phyloP scores from a whole-genome alignment of 2,329 filamentous ascomycete genomes.

The Cladophialophora exuberans region DNA sequence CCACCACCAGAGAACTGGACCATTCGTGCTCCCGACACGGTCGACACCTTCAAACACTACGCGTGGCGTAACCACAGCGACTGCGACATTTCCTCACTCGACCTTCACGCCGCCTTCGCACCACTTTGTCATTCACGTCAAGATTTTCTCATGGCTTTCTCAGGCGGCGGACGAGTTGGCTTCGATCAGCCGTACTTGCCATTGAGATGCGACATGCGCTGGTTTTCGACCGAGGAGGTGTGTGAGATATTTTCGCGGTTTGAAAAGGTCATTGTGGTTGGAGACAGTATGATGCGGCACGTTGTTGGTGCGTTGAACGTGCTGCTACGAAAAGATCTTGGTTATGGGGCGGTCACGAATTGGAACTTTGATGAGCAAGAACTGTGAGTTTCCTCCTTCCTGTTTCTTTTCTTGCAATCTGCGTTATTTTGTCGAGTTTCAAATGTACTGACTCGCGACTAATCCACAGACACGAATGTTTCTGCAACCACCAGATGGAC shows the following conservation, averaged over 20 bases:
- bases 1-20: slow-evolving; percentile 35
- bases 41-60: slow-evolving; percentile 47
- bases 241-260: slow-evolving; percentile 52
- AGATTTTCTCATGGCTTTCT: slow-evolving; percentile 47
- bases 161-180: slow-evolving; percentile 50
- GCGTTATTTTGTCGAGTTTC: too few species aligned
- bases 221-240: slow-evolving; percentile 51
- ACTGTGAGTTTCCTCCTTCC: slow-evolving; percentile 35
- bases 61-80: slow-evolving; percentile 44
- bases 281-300: slow-evolving; percentile 55
- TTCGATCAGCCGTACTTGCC: slow-evolving; percentile 51
- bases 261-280: slow-evolving; percentile 52
- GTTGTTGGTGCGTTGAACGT: slow-evolving; percentile 54
- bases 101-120: slow-evolving; percentile 45
- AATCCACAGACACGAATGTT: slow-evolving; percentile 45
- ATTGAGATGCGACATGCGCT: slow-evolving; percentile 52
- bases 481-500: slow-evolving; percentile 56
- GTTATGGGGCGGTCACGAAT: slow-evolving; percentile 54
- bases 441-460: neutral
- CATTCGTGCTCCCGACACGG: slow-evolving; percentile 36
- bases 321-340: slow-evolving; percentile 50
- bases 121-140: slow-evolving; percentile 43
- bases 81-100: slow-evolving; percentile 51
- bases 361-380: slow-evolving; percentile 54
- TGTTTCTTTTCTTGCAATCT: neutral